Conservation (phyloP, 1,284 basidiomycete species). For the Naganishia sp. region DNA sequence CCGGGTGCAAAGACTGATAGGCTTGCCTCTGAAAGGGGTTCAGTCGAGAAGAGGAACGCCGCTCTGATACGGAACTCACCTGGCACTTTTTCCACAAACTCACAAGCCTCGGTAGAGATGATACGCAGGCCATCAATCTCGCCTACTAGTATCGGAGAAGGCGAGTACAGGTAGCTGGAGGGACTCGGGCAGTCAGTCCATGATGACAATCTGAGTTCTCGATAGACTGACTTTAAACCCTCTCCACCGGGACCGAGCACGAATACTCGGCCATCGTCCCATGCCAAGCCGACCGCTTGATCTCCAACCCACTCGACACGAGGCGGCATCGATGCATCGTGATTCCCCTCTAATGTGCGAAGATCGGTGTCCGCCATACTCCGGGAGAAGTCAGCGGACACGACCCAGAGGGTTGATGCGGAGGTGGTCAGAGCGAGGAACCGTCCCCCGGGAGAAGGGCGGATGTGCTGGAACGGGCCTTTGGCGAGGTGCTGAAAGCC, state of each 20-base stretch:
- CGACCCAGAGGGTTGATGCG: constrained; percentile 78
- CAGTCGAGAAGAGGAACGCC: background rate
- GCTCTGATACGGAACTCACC: constrained; percentile 56
- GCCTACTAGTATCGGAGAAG: constrained; percentile 73
- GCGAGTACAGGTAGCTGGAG: constrained; percentile 73
- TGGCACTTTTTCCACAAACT: constrained; percentile 91
- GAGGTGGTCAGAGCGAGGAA: constrained; percentile 81
- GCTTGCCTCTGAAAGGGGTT: constrained; percentile 61
- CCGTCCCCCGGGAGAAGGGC: constrained; percentile 90
- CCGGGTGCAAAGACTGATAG: constrained; percentile 86
- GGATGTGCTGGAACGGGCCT: constrained; percentile 84
- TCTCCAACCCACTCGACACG: constrained; percentile 95
- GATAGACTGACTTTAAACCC: constrained; percentile 67
- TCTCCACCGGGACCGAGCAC: constrained; percentile 92
- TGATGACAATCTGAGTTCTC: background rate
- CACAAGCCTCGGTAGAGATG: constrained; percentile 74
- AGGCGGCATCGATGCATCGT: constrained; percentile 49
- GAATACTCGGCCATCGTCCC: constrained; percentile 66
- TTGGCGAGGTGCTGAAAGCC: constrained; percentile 66
- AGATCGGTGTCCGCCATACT: constrained; percentile 83
- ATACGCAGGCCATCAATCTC: constrained; percentile 87
- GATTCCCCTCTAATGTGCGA: constrained; percentile 40
- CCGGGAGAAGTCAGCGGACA: constrained; percentile 87
- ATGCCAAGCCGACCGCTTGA: constrained; percentile 86
- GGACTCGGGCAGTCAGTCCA: background rate